Conservation (phyloP, 768 basidiomycete genomes). For the Lentinula boryana region DNA sequence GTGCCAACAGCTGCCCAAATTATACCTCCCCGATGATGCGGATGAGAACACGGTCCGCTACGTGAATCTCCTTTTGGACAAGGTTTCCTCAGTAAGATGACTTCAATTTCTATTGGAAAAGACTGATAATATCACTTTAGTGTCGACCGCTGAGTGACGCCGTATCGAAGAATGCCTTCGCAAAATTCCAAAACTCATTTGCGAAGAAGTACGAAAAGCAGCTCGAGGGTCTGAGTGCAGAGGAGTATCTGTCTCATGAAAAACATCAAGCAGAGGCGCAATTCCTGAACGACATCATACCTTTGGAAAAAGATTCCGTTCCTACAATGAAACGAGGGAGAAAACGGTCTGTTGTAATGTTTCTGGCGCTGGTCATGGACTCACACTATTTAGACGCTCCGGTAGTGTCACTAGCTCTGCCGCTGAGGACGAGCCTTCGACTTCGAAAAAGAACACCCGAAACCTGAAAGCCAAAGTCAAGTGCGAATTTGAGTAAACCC, state of each 20-base stretch:
- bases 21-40: slow-evolving; percentile 64
- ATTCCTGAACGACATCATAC: slow-evolving; percentile 68
- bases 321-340: slow-evolving; percentile 35
- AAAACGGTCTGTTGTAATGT: slow-evolving; percentile 33
- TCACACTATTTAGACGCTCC: slow-evolving; percentile 41
- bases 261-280: slow-evolving; percentile 62
- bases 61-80: slow-evolving; percentile 56
- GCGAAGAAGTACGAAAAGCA: not conserved
- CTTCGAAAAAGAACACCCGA: slow-evolving; percentile 27
- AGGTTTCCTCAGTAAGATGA: slow-evolving; percentile 47
- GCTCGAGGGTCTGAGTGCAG: not conserved
- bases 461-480: slow-evolving; percentile 31
- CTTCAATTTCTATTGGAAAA: not conserved
- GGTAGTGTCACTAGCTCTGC: slow-evolving; percentile 46
- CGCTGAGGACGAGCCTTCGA: slow-evolving; percentile 33
- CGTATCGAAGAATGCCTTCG: slow-evolving; percentile 1
- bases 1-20: slow-evolving; percentile 56
- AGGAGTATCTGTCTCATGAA: slow-evolving; percentile 45
- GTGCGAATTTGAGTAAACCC: slow-evolving; percentile 22
- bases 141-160: not conserved
- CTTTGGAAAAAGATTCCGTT: slow-evolving; percentile 52
- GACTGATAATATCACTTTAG: slow-evolving; percentile 33
- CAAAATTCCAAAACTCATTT: not conserved
- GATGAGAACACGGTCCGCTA: slow-evolving; percentile 65
- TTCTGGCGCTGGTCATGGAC: not conserved